Percentiles rank a stretch among this genome's conserved stretches.
Conservation (phyloP, 495 filamentous ascomycete species). For the Hypoxylon perforatum region DNA sequence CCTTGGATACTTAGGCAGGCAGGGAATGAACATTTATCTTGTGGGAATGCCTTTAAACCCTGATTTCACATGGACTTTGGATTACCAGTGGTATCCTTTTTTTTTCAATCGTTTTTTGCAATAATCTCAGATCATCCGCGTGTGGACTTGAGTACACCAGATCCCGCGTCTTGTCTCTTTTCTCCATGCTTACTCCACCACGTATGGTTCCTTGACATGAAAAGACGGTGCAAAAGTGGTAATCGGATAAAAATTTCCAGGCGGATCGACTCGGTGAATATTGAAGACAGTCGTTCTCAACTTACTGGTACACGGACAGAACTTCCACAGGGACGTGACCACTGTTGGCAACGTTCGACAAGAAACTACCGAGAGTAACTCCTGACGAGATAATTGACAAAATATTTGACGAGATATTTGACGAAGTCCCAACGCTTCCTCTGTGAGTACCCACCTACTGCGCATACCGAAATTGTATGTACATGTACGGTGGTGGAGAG, state of each 20-base stretch:
- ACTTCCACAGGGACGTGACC: slow-evolving; percentile 18
- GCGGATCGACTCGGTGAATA: slow-evolving; percentile 23
- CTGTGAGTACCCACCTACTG: background rate
- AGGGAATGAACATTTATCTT: background rate
- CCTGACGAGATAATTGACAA: slow-evolving; percentile 4
- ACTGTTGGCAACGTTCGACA: slow-evolving; percentile 12
- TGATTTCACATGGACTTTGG: background rate
- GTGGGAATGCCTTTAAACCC: background rate
- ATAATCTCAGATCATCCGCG: slow-evolving; percentile 12
- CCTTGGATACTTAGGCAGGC: background rate
- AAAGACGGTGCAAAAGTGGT: slow-evolving; percentile 1
- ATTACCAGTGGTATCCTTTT: background rate
- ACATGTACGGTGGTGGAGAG: slow-evolving; percentile 5
- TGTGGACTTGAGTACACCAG: slow-evolving; percentile 30
- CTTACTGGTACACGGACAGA: slow-evolving; percentile 6
- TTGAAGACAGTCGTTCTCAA: slow-evolving; percentile 24
- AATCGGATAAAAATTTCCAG: slow-evolving; percentile 7
- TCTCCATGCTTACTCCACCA: slow-evolving; percentile 1
- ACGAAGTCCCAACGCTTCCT: background rate
- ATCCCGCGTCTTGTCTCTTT: slow-evolving; percentile 14
- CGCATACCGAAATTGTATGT: background rate
- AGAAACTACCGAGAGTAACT: slow-evolving; percentile 28
- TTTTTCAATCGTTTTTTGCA: background rate
- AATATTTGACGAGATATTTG: background rate
- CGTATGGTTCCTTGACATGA: slow-evolving; percentile 6